Evolutionary conservation across 225 moss, liverwort and hornwort species (phyloP).

Genomic region (Ulota crispa): DNA sequence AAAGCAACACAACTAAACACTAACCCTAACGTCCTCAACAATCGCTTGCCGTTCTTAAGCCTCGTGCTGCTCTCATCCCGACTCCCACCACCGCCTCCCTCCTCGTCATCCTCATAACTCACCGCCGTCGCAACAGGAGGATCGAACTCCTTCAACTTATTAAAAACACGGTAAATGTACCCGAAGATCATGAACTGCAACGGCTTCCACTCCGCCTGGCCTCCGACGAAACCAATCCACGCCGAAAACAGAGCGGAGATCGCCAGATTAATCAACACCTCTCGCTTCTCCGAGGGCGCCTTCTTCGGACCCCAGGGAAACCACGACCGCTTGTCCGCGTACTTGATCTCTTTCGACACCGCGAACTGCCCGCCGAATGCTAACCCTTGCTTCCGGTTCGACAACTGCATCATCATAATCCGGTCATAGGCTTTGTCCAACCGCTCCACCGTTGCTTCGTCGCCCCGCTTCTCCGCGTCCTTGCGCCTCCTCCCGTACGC

Average conservation of each 20-base stretch:
- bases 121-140: conserved; percentile 22
- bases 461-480: conserved; percentile 85
- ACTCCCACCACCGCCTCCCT: conserved; percentile 41
- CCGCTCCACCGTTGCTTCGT: conserved; percentile 68
- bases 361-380: conserved; percentile 78
- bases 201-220: conserved; percentile 89
- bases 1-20: conserved; percentile 75
- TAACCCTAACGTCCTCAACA: conserved; percentile 71
- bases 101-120: conserved; percentile 55
- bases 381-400: conserved; percentile 84
- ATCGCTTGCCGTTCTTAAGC: conserved; percentile 64
- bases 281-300: conserved; percentile 45
- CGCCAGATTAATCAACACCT: conserved; percentile 69
- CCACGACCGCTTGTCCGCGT: conserved; percentile 80
- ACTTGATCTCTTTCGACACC: conserved; percentile 85
- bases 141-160: conserved; percentile 72
- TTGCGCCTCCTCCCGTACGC: conserved; percentile 57
- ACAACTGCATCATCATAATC: conserved; percentile 91
- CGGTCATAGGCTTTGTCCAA: conserved; percentile 81
- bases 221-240: conserved; percentile 57
- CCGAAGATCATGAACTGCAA: conserved; percentile 89
- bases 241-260: conserved; percentile 56
- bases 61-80: conserved; percentile 36
- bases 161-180: conserved; percentile 79
- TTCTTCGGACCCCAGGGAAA: conserved; percentile 85